phyloP scores from a whole-genome alignment of 495 filamentous ascomycete species.

The Penicillium argentinense region DNA sequence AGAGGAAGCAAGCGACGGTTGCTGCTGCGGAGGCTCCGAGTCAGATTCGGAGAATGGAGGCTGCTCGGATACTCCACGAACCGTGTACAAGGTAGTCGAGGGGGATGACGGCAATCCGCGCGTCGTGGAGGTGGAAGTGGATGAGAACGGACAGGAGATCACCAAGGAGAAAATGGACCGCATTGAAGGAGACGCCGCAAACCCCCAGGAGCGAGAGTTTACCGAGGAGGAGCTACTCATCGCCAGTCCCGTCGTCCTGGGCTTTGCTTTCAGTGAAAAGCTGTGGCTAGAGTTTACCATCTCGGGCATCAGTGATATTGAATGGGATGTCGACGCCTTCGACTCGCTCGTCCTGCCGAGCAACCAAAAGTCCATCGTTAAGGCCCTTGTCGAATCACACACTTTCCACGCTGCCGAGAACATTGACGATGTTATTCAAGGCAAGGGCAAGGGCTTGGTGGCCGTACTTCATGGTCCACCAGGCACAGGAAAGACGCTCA shows the following conservation, averaged over 20 bases:
- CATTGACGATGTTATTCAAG: conserved; percentile 80
- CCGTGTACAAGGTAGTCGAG: conserved; percentile 65
- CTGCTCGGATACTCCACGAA: conserved; percentile 53
- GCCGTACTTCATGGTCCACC: conserved; percentile 79
- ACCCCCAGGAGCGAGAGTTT: conserved; percentile 53
- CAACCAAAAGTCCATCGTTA: conserved; percentile 78
- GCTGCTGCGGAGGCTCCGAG: conserved; percentile 48
- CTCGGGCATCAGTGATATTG: conserved; percentile 76
- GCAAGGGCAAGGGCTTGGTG: conserved; percentile 75
- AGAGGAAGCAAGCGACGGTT: conserved; percentile 41
- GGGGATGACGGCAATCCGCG: conserved; percentile 61
- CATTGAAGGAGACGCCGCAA: conserved; percentile 42
- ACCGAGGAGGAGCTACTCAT: conserved; percentile 85
- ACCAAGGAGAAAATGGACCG: conserved; percentile 63
- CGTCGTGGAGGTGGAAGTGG: conserved; percentile 60
- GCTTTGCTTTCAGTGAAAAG: conserved; percentile 90
- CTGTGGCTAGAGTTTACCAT: conserved; percentile 90
- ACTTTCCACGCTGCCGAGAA: conserved; percentile 79
- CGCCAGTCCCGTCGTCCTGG: conserved; percentile 87
- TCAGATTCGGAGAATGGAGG: conserved; percentile 48
- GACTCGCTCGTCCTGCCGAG: conserved; percentile 72
- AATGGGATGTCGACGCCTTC: conserved; percentile 82
- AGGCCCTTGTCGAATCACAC: conserved; percentile 76
- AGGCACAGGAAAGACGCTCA: conserved; percentile 86
- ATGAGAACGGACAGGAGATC: conserved; percentile 62